phyloP scores from a whole-genome alignment of 306 rosid species.

The Cyclanthera cordifolia region DNA sequence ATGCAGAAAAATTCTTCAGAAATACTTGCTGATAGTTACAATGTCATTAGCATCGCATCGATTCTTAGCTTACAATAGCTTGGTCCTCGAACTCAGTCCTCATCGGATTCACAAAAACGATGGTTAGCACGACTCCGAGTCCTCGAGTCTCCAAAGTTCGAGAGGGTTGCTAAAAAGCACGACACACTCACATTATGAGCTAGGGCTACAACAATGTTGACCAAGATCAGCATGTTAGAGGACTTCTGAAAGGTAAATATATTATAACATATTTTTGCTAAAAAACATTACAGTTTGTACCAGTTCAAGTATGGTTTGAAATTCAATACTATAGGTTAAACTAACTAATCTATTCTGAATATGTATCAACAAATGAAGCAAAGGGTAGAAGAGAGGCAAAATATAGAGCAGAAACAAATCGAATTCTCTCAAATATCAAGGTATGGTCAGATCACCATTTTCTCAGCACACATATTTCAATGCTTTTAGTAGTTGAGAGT shows the following conservation, averaged over 20 bases:
- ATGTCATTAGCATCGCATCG: not conserved
- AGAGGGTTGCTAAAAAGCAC: not conserved
- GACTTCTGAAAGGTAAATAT: not conserved
- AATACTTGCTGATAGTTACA: not conserved
- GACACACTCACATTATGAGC: not conserved
- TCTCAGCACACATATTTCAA: conserved; percentile 29
- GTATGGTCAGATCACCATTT: conserved; percentile 14
- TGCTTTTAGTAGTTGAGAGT: conserved; percentile 29
- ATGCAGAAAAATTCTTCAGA: not conserved
- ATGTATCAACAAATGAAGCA: conserved; percentile 12
- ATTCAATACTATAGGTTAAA: conserved; percentile 10
- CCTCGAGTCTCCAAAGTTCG: not conserved
- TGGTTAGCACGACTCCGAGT: not conserved
- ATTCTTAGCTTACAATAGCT: not conserved
- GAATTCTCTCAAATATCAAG: conserved; percentile 7
- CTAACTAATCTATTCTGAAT: conserved; percentile 8
- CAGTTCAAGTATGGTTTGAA: conserved; percentile 7
- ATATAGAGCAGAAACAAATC: not conserved
- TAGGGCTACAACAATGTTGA: not conserved
- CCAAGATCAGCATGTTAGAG: not conserved
- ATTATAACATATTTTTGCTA: not conserved
- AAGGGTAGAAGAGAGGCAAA: conserved; percentile 4
- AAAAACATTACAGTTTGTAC: conserved; percentile 12
- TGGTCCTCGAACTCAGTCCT: not conserved
- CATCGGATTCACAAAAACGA: not conserved